These are phyloP conservation scores for Verticillium isaacii DNA, from an alignment of 2,329 filamentous ascomycete genomes.

Conservation along the genomic window DNA sequence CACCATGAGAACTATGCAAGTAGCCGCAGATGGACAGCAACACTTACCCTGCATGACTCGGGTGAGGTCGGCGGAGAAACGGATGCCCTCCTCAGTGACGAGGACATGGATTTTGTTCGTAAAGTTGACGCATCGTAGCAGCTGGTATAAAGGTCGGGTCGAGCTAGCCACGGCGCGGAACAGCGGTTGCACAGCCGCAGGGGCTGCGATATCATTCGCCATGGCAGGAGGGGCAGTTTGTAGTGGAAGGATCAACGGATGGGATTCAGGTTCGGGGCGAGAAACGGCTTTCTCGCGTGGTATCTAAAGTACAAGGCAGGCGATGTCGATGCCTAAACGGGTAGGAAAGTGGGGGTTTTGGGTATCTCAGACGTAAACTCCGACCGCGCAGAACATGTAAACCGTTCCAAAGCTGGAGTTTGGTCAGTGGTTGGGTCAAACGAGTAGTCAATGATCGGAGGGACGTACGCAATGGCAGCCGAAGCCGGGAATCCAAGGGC, in stretches of 20 bases:
- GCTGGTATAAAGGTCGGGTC: conserved; percentile 67
- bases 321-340: conserved; percentile 7
- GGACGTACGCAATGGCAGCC: conserved; percentile 77
- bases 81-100: conserved; percentile 78
- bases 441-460: conserved; percentile 5
- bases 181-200: conserved; percentile 37
- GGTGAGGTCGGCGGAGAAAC: conserved; percentile 83
- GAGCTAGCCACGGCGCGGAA: conserved; percentile 76
- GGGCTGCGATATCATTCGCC: not conserved
- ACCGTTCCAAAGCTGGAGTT: conserved; percentile 77
- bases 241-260: not conserved
- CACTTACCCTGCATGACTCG: conserved; percentile 81
- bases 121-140: conserved; percentile 54
- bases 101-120: conserved; percentile 58
- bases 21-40: conserved; percentile 43
- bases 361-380: conserved; percentile 87
- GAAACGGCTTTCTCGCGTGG: conserved; percentile 9
- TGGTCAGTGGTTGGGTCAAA: not conserved
- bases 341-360: conserved; percentile 17
- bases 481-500: conserved; percentile 82
- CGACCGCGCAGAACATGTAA: conserved; percentile 98
- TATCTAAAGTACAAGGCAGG: conserved; percentile 15
- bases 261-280: conserved; percentile 1
- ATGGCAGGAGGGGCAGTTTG: conserved; percentile 24
- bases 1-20: conserved; percentile 1